phyloP scores from a whole-genome alignment of 2,329 filamentous ascomycete species.

The Botryosphaeria dothidea region DNA sequence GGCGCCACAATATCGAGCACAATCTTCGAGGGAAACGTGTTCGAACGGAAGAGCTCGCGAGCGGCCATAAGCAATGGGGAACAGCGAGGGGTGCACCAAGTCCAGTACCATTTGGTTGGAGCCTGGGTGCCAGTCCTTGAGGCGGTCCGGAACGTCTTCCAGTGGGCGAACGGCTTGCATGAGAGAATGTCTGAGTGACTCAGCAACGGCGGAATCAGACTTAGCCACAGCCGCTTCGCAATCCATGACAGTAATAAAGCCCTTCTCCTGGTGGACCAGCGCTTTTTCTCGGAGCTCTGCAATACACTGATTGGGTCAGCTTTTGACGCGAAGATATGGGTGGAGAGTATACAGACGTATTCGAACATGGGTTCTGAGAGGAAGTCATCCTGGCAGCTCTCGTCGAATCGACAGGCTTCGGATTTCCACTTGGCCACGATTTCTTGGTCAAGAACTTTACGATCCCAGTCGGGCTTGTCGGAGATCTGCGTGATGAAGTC shows the following conservation, averaged over 20 bases:
- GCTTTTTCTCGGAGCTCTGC: conserved; percentile 55
- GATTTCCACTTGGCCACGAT: conserved; percentile 35
- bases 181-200: conserved; percentile 44
- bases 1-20: conserved; percentile 31
- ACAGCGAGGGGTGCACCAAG: conserved; percentile 65
- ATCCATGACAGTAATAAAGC: conserved; percentile 50
- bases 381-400: background rate
- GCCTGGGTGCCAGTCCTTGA: conserved; percentile 63
- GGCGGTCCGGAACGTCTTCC: conserved; percentile 51
- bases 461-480: conserved; percentile 43
- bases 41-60: conserved; percentile 34
- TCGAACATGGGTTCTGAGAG: conserved; percentile 4
- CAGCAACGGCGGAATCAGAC: conserved; percentile 50
- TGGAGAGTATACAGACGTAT: background rate
- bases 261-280: conserved; percentile 41
- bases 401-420: conserved; percentile 22
- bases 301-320: conserved; percentile 26
- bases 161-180: conserved; percentile 47
- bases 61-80: conserved; percentile 58
- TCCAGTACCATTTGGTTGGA: conserved; percentile 60
- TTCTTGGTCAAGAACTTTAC: conserved; percentile 39
- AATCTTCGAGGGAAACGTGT: conserved; percentile 31
- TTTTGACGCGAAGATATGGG: background rate
- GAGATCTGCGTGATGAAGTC: conserved; percentile 42
- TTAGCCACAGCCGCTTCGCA: conserved; percentile 51